These are phyloP conservation scores for Hypoxylon fuscum DNA, from an alignment of 495 filamentous ascomycete species.

Conservation along the genomic window DNA sequence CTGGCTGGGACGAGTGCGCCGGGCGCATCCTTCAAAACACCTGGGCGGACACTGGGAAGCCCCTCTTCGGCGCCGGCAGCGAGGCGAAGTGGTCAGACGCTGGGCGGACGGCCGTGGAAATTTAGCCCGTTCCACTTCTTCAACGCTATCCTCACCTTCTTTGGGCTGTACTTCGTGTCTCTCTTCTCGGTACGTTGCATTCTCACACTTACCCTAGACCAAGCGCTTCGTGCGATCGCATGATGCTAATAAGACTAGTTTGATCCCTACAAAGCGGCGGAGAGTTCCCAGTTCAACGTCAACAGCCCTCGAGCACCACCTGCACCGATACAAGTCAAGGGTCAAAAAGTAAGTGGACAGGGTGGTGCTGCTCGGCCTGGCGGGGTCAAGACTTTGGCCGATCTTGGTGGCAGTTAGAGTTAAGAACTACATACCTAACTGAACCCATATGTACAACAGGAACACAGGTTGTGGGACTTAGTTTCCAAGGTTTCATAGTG, in stretches of 20 bases:
- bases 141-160: slow-evolving; percentile 60
- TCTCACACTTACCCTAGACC: not conserved
- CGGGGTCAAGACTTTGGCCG: slow-evolving; percentile 55
- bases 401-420: slow-evolving; percentile 30
- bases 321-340: slow-evolving; percentile 17
- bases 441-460: not conserved
- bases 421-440: not conserved
- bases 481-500: not conserved
- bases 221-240: too few relatives aligned
- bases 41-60: slow-evolving; percentile 50
- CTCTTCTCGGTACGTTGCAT: slow-evolving; percentile 60
- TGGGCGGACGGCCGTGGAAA: slow-evolving; percentile 48
- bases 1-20: slow-evolving; percentile 57
- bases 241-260: slow-evolving; percentile 53
- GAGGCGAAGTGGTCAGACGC: slow-evolving; percentile 41
- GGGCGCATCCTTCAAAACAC: slow-evolving; percentile 55
- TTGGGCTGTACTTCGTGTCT: slow-evolving; percentile 68
- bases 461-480: too few relatives aligned
- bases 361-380: slow-evolving; percentile 41
- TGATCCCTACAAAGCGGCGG: slow-evolving; percentile 71
- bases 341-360: slow-evolving; percentile 34
- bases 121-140: slow-evolving; percentile 53
- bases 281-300: slow-evolving; percentile 71
- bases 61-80: slow-evolving; percentile 15
- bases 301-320: slow-evolving; percentile 44